A percentile compares a stretch with the other conserved stretches of the same genome.
phyloP scores from a whole-genome alignment of 2,329 filamentous ascomycete species.

The Ceratocystis cubensis region DNA sequence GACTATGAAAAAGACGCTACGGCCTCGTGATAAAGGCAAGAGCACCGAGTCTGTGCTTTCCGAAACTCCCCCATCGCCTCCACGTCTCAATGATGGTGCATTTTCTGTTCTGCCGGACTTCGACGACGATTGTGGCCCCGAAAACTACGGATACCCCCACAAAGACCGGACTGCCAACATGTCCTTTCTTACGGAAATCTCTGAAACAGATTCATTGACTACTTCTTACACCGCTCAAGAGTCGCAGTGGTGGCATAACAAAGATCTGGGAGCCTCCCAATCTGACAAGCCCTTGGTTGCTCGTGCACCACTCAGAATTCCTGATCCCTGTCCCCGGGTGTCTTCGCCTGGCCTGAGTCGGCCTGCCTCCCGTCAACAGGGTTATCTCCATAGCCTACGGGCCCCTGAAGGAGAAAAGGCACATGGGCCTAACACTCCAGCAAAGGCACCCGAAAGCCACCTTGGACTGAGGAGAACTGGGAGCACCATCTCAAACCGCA shows the following conservation, averaged over 20 bases:
- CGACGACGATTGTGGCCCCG: slow-evolving; percentile 14
- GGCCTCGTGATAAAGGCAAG: slow-evolving; percentile 12
- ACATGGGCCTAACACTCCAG: not conserved
- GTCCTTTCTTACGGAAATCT: slow-evolving; percentile 18
- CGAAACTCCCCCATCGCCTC: slow-evolving; percentile 14
- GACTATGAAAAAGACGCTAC: slow-evolving; percentile 12
- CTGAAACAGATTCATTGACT: slow-evolving; percentile 11
- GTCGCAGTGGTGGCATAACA: slow-evolving; percentile 16
- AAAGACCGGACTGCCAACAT: slow-evolving; percentile 4
- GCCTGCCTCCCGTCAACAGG: slow-evolving; percentile 12
- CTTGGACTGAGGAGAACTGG: slow-evolving; percentile 11
- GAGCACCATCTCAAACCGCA: slow-evolving; percentile 14
- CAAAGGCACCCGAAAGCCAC: not conserved
- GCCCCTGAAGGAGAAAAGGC: slow-evolving; percentile 12
- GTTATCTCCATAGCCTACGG: slow-evolving; percentile 12
- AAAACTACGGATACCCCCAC: slow-evolving; percentile 6
- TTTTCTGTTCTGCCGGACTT: slow-evolving; percentile 19
- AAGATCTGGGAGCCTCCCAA: not conserved
- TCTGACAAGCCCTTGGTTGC: slow-evolving; percentile 7
- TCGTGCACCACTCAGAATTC: slow-evolving; percentile 7
- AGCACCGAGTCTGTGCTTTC: slow-evolving; percentile 19
- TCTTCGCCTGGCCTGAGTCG: slow-evolving; percentile 11
- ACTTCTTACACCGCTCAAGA: slow-evolving; percentile 6
- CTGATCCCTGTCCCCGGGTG: slow-evolving; percentile 7
- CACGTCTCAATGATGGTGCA: slow-evolving; percentile 18